Evolutionary conservation across 75 land plant genomes (phyloP).

Genomic region (Pinus albicaulis): DNA sequence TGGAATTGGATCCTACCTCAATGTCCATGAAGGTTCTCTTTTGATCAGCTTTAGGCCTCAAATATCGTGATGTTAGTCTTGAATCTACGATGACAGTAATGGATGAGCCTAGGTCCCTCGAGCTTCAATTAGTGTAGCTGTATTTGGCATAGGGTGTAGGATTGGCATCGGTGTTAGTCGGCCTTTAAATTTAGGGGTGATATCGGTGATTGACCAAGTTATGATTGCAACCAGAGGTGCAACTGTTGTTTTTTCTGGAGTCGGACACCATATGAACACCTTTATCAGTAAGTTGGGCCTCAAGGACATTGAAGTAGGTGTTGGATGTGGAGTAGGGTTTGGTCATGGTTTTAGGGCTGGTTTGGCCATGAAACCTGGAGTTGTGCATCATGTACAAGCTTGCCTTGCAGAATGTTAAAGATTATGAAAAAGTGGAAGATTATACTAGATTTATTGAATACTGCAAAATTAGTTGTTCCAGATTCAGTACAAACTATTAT

Average conservation of each 20-base stretch:
- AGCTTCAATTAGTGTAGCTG: too few species aligned
- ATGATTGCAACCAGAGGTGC: slow-evolving; percentile 76
- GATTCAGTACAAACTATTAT: slow-evolving; percentile 1
- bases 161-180: too few species aligned
- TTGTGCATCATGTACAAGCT: slow-evolving; percentile 5
- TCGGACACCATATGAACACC: slow-evolving; percentile 57
- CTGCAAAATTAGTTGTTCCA: slow-evolving; percentile 1
- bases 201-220: slow-evolving; percentile 70
- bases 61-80: too few species aligned
- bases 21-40: too few species aligned
- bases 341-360: slow-evolving; percentile 99
- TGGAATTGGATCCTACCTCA: too few species aligned
- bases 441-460: not conserved
- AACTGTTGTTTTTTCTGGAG: slow-evolving; percentile 71
- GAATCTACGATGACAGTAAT: too few species aligned
- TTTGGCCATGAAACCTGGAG: too few species aligned
- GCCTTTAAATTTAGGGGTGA: slow-evolving; percentile 66
- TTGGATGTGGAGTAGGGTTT: slow-evolving; percentile 95
- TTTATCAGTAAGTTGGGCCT: slow-evolving; percentile 62
- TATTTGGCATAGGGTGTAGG: too few species aligned
- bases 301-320: slow-evolving; percentile 82
- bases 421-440: slow-evolving; percentile 9
- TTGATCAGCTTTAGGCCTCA: too few species aligned
- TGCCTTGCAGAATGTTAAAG: not conserved
- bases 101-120: too few species aligned